Conservation (phyloP, 352 stramenopile species). For the Phytopythium boreale region DNA sequence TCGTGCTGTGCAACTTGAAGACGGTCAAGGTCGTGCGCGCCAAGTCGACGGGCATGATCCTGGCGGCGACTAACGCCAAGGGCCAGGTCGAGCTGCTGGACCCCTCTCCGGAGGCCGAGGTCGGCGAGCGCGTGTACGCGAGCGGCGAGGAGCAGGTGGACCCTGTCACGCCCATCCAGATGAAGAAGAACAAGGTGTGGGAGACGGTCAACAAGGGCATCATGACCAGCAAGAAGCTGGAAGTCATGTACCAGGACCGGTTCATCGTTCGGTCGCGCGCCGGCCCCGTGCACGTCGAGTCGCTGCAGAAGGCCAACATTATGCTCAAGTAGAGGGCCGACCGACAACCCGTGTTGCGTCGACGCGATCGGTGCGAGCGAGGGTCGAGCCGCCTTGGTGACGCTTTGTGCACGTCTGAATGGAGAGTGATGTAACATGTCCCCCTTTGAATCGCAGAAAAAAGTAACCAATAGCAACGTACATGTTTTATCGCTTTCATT, state of each 20-base stretch:
- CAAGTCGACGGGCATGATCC: conserved; percentile 65
- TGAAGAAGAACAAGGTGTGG: conserved; percentile 88
- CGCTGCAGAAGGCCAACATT: conserved; percentile 48
- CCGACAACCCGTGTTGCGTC: not conserved
- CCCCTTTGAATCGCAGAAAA: not conserved
- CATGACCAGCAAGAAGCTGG: conserved; percentile 74
- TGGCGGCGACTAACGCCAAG: conserved; percentile 48
- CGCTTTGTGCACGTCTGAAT: not conserved
- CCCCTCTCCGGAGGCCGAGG: conserved; percentile 51
- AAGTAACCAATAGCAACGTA: conserved; percentile 5
- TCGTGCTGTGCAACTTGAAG: conserved; percentile 78
- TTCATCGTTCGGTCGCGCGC: conserved; percentile 52
- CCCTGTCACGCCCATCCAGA: conserved; percentile 72
- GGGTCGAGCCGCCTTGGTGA: not conserved
- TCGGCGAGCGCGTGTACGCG: conserved; percentile 72
- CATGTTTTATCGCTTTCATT: not conserved
- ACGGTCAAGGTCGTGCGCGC: conserved; percentile 63
- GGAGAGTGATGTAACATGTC: conserved; percentile 6
- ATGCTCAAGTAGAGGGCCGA: conserved; percentile 21
- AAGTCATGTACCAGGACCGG: conserved; percentile 68
- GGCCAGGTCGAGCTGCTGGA: conserved; percentile 63
- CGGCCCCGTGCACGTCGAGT: conserved; percentile 57
- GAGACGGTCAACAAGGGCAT: conserved; percentile 70
- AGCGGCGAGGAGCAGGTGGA: conserved; percentile 66
- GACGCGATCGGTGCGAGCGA: not conserved